Evolutionary conservation across 2,329 filamentous ascomycete genomes (phyloP), one percentile per base, ranked within the genome.

Genomic region (Aspergillus latus): DNA sequence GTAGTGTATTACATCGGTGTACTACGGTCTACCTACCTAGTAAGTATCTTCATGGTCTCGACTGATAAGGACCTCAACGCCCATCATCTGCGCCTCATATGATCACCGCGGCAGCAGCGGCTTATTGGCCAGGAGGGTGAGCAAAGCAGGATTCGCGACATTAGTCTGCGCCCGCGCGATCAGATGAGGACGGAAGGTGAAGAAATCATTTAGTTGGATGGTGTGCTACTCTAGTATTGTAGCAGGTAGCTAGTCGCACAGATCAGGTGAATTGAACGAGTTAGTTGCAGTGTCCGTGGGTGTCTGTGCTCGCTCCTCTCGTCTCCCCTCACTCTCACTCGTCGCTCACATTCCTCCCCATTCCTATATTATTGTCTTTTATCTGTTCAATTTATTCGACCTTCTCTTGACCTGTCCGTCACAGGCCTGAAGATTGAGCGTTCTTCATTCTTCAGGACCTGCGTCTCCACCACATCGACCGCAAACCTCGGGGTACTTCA

Each of bases 61-160:
- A 37, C 34, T 37, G 44, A 46, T 46, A 46, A 42, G 39, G 44
- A 46, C 34, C 32, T 13, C 29, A 46, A n/a, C 44, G 26, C 13
- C 29, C 29, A 30, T 16, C 29, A 13, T 32, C 6, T 47, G 34
- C 34, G 34, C 34, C 40, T 45, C 39, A 13, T 46, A 37, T 46
- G 50, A 52, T 47, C 43, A 40, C 15, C 50, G 42, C 50, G 32
- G 50, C 50, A 47, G 50, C 43, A 52, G 50, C 50, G 43, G 50
- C 15, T 21, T 46, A 52, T 52, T 52, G 50, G 50, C 50, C 21
- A 10, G 26, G 28, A 40, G n/a, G 7, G 3, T 32, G 32, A 37
- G 42, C 50, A 47, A 52, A 47, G 50, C 43, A 52, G 50, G 50
- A 52, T 45, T 47, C n/a, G 44, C 30, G 44, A 36, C 44, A 29